These are phyloP conservation scores for Ophioceras dolichostomum DNA, from an alignment of 2,329 filamentous ascomycete species.

Conservation along the genomic window DNA sequence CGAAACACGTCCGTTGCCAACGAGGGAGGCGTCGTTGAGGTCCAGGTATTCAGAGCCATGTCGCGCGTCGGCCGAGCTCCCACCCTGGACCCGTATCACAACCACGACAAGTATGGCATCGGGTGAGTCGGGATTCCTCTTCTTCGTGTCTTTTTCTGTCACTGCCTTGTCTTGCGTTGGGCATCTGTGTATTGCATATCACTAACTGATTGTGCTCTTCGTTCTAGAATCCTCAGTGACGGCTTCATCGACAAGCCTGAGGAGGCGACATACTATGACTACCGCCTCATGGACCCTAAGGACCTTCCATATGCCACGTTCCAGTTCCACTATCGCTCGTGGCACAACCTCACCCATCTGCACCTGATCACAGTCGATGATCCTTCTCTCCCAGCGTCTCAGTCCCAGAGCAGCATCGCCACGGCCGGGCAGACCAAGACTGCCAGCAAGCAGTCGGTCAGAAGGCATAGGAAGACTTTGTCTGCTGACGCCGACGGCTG, in stretches of 20 bases:
- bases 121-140: too few relatives aligned
- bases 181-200: too few relatives aligned
- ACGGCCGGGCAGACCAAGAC: too few relatives aligned
- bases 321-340: slow-evolving; percentile 43
- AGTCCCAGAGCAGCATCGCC: neutral
- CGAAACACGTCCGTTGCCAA: slow-evolving; percentile 27
- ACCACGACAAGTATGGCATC: slow-evolving; percentile 38
- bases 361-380: slow-evolving; percentile 28
- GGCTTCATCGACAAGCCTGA: slow-evolving; percentile 39
- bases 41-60: slow-evolving; percentile 39
- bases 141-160: too few relatives aligned
- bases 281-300: slow-evolving; percentile 35
- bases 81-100: slow-evolving; percentile 28
- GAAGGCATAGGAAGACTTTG: too few relatives aligned
- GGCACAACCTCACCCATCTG: slow-evolving; percentile 31
- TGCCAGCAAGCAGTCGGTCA: too few relatives aligned
- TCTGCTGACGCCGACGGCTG: too few relatives aligned
- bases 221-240: slow-evolving; percentile 34
- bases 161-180: neutral
- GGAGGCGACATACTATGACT: slow-evolving; percentile 38
- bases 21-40: slow-evolving; percentile 43
- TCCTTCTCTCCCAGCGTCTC: slow-evolving; percentile 1
- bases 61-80: slow-evolving; percentile 29
- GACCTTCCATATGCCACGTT: slow-evolving; percentile 41
- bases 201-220: too few relatives aligned